phyloP scores from a whole-genome alignment of 331 rosid species.

The Spiraea crenata region DNA sequence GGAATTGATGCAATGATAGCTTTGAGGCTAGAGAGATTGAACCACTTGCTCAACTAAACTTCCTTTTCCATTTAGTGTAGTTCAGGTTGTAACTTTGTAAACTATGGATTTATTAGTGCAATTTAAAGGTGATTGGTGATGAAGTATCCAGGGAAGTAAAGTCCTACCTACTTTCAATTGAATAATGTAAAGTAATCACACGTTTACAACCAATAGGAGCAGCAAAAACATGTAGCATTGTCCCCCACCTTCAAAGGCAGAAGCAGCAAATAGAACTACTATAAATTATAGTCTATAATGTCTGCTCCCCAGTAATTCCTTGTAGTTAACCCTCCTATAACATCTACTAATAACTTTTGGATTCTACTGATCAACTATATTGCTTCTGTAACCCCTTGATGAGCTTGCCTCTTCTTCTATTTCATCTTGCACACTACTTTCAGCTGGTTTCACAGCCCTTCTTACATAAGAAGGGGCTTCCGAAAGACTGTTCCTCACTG shows the following conservation, averaged over 20 bases:
- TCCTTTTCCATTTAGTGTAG: too few species aligned
- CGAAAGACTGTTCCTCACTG: conserved; percentile 16
- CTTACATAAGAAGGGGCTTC: conserved; percentile 18
- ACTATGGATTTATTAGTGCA: background rate
- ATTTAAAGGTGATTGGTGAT: background rate
- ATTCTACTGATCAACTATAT: background rate
- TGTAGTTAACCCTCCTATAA: conserved; percentile 8
- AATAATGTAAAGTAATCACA: background rate
- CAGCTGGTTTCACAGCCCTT: conserved; percentile 9
- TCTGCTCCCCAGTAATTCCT: background rate
- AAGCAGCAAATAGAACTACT: too few species aligned
- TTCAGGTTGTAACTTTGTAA: too few species aligned
- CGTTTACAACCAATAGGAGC: background rate
- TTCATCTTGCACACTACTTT: conserved; percentile 18
- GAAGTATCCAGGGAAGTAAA: background rate
- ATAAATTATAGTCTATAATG: too few species aligned
- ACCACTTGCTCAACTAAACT: too few species aligned
- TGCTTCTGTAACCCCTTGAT: conserved; percentile 9
- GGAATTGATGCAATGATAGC: too few species aligned
- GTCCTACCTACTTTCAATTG: conserved; percentile 5
- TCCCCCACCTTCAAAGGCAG: too few species aligned
- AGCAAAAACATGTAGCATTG: background rate
- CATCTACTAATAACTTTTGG: background rate
- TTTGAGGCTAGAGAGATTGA: too few species aligned
- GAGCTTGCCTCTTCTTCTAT: conserved; percentile 10